phyloP scores from a whole-genome alignment of 2,329 filamentous ascomycete species.

The Pseudogymnoascus sp. region DNA sequence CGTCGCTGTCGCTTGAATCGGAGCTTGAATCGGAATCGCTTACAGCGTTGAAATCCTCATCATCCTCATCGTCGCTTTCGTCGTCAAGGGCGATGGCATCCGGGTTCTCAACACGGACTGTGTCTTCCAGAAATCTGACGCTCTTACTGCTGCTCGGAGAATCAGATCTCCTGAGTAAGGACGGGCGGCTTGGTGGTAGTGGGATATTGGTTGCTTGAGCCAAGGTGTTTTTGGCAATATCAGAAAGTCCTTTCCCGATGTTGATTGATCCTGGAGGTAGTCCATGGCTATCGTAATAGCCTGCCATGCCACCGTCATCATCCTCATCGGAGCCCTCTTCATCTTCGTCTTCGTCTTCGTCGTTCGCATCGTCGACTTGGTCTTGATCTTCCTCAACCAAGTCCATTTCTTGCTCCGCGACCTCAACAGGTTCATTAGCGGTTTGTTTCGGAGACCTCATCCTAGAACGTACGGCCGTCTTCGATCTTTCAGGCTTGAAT shows the following conservation, averaged over 20 bases:
- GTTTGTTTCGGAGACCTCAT: not conserved
- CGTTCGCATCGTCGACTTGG: constrained; percentile 13
- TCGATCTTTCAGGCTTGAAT: constrained; percentile 22
- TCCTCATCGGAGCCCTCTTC: constrained; percentile 25
- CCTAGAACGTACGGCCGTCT: constrained; percentile 19
- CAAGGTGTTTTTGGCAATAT: constrained; percentile 19
- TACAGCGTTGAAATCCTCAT: constrained; percentile 12
- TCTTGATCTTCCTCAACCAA: constrained; percentile 22
- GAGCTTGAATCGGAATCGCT: not conserved
- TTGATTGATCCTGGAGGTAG: constrained; percentile 26
- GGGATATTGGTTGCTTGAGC: not conserved
- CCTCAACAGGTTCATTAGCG: not conserved
- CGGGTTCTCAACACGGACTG: constrained; percentile 16
- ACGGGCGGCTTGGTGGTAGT: constrained; percentile 10
- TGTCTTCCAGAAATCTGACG: constrained; percentile 18
- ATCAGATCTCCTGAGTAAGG: constrained; percentile 15
- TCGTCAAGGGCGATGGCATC: constrained; percentile 25
- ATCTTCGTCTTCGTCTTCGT: constrained; percentile 18
- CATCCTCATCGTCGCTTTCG: constrained; percentile 18
- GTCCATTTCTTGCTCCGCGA: not conserved
- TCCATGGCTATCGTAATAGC: constrained; percentile 26
- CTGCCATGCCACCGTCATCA: constrained; percentile 21
- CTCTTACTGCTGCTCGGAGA: constrained; percentile 21
- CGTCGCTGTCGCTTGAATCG: not conserved
- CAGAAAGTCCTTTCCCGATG: constrained; percentile 23